phyloP scores from a whole-genome alignment of 768 basidiomycete species.

The Lactarius indigo region DNA sequence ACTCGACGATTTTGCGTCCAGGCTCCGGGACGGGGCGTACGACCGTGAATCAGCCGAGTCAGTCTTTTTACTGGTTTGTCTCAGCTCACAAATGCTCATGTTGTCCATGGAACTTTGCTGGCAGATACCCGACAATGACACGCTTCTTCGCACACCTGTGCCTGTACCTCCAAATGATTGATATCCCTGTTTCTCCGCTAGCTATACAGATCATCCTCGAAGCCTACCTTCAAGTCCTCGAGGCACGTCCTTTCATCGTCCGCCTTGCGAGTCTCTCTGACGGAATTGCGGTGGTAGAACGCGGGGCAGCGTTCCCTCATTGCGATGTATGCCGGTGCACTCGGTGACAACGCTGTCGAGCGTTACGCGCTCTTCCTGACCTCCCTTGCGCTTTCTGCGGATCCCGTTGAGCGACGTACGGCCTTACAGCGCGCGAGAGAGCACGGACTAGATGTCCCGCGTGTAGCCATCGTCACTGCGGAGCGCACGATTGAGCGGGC shows the following conservation, averaged over 20 bases:
- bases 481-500: conserved; percentile 71
- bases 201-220: conserved; percentile 82
- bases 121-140: conserved; percentile 65
- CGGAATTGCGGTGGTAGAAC: conserved; percentile 37
- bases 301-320: conserved; percentile 83
- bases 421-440: conserved; percentile 76
- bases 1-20: conserved; percentile 63
- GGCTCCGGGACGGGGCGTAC: conserved; percentile 51
- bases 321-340: conserved; percentile 87
- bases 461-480: conserved; percentile 77
- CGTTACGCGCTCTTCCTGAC: conserved; percentile 90
- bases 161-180: conserved; percentile 82
- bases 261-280: background rate
- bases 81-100: conserved; percentile 12
- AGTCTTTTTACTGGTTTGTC: conserved; percentile 27
- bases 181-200: conserved; percentile 63
- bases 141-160: conserved; percentile 95
- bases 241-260: conserved; percentile 43
- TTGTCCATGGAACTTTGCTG: conserved; percentile 1
- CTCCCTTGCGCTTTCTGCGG: conserved; percentile 62
- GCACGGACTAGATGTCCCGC: conserved; percentile 78
- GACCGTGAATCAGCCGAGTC: conserved; percentile 53
- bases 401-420: conserved; percentile 58
- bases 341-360: conserved; percentile 88
- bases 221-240: conserved; percentile 83